A percentile compares a stretch with the other conserved stretches of the same genome.
Evolutionary conservation across 805 yeast species (phyloP).

Genomic region (Yarrowia porcina): DNA sequence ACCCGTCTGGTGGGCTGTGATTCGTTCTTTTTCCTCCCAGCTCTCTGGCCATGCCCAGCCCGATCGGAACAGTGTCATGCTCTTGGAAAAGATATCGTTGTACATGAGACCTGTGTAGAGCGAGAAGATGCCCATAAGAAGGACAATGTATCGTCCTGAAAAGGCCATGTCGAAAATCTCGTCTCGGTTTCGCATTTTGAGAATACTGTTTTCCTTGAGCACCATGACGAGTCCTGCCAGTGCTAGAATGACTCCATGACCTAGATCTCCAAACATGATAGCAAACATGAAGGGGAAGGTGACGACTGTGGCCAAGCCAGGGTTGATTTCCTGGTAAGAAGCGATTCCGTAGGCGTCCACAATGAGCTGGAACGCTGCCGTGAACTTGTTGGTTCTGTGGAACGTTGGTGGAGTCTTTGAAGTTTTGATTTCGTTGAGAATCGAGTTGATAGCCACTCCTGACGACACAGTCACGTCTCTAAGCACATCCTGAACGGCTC

Average conservation of each 20-base stretch:
- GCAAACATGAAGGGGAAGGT: conserved; percentile 99
- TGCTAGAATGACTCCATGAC: conserved; percentile 84
- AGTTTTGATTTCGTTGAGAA: conserved; percentile 62
- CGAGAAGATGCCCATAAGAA: conserved; percentile 94
- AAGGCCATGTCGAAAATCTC: conserved; percentile 97
- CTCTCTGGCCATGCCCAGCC: conserved; percentile 90
- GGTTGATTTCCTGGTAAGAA: conserved; percentile 89
- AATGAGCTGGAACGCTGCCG: conserved; percentile 86
- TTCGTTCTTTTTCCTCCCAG: conserved; percentile 63
- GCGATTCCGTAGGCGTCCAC: conserved; percentile 96
- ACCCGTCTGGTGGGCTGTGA: conserved; percentile 60
- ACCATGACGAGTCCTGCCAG: conserved; percentile 70
- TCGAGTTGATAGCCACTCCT: conserved; percentile 43
- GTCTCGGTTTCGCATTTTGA: conserved; percentile 60
- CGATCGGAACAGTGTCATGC: conserved; percentile 79
- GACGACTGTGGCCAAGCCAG: conserved; percentile 89
- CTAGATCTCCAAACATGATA: conserved; percentile 97
- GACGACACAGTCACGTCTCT: conserved; percentile 55
- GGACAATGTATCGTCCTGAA: conserved; percentile 83
- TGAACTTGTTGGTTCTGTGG: conserved; percentile 87
- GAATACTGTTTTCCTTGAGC: conserved; percentile 64
- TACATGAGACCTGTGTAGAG: conserved; percentile 92
- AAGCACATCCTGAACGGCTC: conserved; percentile 56
- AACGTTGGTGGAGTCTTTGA: conserved; percentile 89
- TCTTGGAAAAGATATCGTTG: conserved; percentile 88